These are phyloP conservation scores for Xylaria sp. DNA, from an alignment of 2,329 filamentous ascomycete species.

Conservation along the genomic window DNA sequence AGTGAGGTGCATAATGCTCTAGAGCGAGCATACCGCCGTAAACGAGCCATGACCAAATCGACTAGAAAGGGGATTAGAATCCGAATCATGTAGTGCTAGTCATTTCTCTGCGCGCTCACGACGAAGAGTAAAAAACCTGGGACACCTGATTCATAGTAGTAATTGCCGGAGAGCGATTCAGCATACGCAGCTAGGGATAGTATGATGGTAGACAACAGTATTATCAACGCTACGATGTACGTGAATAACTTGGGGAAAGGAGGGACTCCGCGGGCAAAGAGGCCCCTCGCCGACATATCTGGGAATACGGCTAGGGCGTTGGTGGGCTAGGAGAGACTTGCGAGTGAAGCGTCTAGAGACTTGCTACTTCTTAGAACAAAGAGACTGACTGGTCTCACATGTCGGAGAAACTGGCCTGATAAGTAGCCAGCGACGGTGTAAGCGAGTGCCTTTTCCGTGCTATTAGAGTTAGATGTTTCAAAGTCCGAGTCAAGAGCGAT, in stretches of 20 bases:
- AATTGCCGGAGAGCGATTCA: constrained; percentile 50
- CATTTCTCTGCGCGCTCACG: constrained; percentile 51
- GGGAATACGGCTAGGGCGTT: constrained; percentile 11
- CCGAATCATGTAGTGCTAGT: background rate
- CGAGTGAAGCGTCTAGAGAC: background rate
- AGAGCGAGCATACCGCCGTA: constrained; percentile 53
- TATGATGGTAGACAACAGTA: constrained; percentile 55
- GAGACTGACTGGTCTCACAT: background rate
- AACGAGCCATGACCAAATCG: constrained; percentile 56
- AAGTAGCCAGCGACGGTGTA: background rate
- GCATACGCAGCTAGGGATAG: constrained; percentile 57
- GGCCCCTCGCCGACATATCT: constrained; percentile 46
- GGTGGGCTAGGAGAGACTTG: background rate
- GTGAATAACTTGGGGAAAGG: constrained; percentile 52
- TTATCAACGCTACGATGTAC: constrained; percentile 53
- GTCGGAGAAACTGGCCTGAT: background rate
- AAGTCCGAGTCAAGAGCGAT: constrained; percentile 9
- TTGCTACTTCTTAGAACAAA: background rate
- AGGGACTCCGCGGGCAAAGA: constrained; percentile 54
- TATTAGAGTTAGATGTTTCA: constrained; percentile 7
- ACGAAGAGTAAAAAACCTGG: constrained; percentile 60
- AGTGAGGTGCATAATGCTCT: constrained; percentile 52
- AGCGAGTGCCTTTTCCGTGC: constrained; percentile 2
- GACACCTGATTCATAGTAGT: constrained; percentile 50
- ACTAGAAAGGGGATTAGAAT: constrained; percentile 46